Evolutionary conservation across 1,284 basidiomycete genomes (phyloP).

Genomic region (Austropuccinia psidii): DNA sequence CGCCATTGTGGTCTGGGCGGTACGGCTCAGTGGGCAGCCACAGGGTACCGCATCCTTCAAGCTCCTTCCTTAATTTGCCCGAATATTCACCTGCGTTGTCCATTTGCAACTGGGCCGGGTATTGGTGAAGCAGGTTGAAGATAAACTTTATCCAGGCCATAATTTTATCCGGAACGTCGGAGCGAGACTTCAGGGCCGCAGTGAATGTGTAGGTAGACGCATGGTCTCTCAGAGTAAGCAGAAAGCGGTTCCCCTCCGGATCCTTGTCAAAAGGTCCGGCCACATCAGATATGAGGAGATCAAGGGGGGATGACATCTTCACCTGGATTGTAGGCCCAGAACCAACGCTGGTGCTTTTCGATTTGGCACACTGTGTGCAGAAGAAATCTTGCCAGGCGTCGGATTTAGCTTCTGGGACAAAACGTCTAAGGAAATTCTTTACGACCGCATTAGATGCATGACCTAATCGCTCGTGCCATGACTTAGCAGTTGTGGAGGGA

Average conservation of each 20-base stretch:
- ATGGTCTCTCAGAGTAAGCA: background rate
- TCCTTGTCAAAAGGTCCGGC: background rate
- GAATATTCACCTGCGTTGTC: slow-evolving; percentile 1
- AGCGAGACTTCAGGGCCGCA: background rate
- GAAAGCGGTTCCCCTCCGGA: background rate
- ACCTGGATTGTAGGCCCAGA: background rate
- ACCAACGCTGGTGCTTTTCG: background rate
- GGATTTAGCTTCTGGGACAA: background rate
- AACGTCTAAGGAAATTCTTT: background rate
- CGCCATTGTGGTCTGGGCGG: slow-evolving; percentile 10
- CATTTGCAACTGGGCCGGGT: no score
- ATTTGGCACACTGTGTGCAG: background rate
- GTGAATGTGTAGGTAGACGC: background rate
- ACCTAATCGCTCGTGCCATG: background rate
- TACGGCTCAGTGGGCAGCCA: no score
- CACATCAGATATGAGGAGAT: background rate
- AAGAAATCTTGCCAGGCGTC: background rate
- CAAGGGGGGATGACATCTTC: background rate
- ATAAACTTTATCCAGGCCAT: background rate
- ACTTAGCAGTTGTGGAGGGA: background rate
- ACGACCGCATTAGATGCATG: background rate
- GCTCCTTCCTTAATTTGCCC: background rate
- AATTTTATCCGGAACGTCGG: background rate
- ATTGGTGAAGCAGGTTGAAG: no score
- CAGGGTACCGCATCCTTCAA: no score